phyloP scores from a whole-genome alignment of 129 eudicot genomes.

The Helianthus annuus region HanXRQr2.0-SUNRISE NC_035445.2:1748785-1749284 shows the following conservation, averaged over 20 bases:
- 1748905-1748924: background rate
- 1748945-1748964: slow-evolving; percentile 36
- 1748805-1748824: background rate
- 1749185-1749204: slow-evolving; percentile 16
- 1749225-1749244: slow-evolving; percentile 30
- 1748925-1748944: slow-evolving; percentile 18
- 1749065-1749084: too few species aligned
- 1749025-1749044: too few species aligned
- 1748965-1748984: slow-evolving; percentile 39
- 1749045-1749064: too few species aligned
- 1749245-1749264: slow-evolving; percentile 39
- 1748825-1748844: background rate
- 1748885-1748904: slow-evolving; percentile 5
- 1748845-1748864: background rate
- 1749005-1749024: too few species aligned
- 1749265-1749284: slow-evolving; percentile 25
- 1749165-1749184: background rate
- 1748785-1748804: background rate
- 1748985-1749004: slow-evolving; percentile 27
- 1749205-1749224: slow-evolving; percentile 24
- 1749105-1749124: too few species aligned
- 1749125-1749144: too few species aligned
- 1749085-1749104: too few species aligned
- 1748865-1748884: background rate
- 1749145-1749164: too few species aligned